A percentile compares a stretch with the other conserved stretches of the same genome.
Evolutionary conservation across 805 yeast species (phyloP).

Genomic region (Metschnikowia anglica): DNA sequence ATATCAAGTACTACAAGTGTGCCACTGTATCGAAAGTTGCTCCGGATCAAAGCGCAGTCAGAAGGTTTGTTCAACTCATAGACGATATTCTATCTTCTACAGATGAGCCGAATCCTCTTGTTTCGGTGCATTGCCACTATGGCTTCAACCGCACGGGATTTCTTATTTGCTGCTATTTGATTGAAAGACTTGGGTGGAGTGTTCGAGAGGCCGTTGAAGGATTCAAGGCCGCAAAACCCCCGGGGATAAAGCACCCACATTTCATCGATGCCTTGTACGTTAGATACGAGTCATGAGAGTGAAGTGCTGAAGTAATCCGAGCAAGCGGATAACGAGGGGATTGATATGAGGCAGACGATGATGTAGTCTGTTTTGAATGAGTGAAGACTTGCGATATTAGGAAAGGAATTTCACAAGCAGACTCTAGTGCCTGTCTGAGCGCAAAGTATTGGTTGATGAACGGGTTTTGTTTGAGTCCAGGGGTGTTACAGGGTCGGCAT

Average conservation of each 20-base stretch:
- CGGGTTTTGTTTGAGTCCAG: no score
- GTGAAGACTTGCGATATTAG: no score
- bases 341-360: no score
- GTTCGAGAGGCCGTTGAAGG: slow-evolving; percentile 64
- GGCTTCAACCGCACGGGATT: slow-evolving; percentile 81
- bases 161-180: slow-evolving; percentile 64
- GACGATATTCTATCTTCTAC: slow-evolving; percentile 41
- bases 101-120: slow-evolving; percentile 31
- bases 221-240: slow-evolving; percentile 55
- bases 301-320: no score
- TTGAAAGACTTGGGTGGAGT: slow-evolving; percentile 57
- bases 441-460: no score
- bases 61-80: slow-evolving; percentile 53
- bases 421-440: no score
- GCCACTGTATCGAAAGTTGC: slow-evolving; percentile 78
- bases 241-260: slow-evolving; percentile 78
- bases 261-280: slow-evolving; percentile 71
- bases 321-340: no score
- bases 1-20: slow-evolving; percentile 63
- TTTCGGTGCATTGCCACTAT: slow-evolving; percentile 78
- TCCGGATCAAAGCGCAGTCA: slow-evolving; percentile 60
- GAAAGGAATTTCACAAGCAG: no score
- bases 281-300: slow-evolving; percentile 46
- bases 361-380: no score
- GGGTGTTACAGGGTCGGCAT: no score